Evolutionary conservation across 257 asterid genomes (phyloP).

Genomic region (Solanum clarkiae): DNA sequence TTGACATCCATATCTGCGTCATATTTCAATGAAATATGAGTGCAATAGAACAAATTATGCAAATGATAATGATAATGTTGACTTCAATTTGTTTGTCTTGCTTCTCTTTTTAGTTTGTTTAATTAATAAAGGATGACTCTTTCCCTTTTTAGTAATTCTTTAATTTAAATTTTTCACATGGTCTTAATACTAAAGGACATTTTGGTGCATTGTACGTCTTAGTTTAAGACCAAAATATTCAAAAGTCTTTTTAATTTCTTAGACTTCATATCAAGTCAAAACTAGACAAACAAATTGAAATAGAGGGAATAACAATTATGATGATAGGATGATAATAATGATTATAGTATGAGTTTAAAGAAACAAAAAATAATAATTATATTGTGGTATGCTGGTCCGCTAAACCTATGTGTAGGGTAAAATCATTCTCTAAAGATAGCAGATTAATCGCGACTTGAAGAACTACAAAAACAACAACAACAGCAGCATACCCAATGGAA

Average conservation of each 20-base stretch:
- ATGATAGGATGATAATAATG: background rate
- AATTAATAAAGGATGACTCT: background rate
- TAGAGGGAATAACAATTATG: background rate
- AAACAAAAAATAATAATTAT: background rate
- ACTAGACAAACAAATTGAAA: background rate
- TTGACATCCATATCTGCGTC: constrained; percentile 79
- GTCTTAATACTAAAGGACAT: background rate
- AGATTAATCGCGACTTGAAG: background rate
- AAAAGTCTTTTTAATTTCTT: background rate
- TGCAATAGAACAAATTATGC: background rate
- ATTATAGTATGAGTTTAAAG: background rate
- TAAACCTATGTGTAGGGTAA: background rate
- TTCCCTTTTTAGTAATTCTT: background rate
- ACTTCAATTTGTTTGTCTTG: background rate
- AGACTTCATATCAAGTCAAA: background rate
- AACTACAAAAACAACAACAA: too few relatives aligned
- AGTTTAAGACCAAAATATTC: background rate
- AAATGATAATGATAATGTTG: background rate
- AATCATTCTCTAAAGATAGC: background rate
- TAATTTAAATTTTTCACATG: background rate
- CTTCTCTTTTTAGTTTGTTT: background rate
- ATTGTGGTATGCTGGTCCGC: background rate
- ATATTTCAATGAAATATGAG: background rate
- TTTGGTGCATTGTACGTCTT: background rate
- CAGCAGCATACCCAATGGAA: too few relatives aligned